These are phyloP conservation scores for Pestalotiopsis sp. DNA, from an alignment of 2,329 filamentous ascomycete genomes.

Conservation along the genomic window DNA sequence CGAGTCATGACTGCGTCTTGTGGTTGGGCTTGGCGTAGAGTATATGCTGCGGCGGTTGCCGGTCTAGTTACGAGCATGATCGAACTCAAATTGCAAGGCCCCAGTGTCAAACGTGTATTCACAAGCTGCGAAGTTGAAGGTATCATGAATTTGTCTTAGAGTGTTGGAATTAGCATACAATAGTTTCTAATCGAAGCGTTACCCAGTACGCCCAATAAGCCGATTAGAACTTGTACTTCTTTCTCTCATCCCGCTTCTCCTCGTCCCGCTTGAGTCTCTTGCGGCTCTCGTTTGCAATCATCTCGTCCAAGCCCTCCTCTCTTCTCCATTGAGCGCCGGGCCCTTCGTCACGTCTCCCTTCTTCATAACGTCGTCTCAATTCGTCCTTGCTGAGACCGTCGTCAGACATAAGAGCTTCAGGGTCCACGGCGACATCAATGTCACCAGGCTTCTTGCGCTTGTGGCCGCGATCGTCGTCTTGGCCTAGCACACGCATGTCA, in stretches of 20 bases:
- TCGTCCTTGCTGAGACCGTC: constrained; percentile 85
- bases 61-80: too few relatives aligned
- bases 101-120: not conserved
- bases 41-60: too few relatives aligned
- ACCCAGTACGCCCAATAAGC: not conserved
- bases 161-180: not conserved
- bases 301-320: constrained; percentile 89
- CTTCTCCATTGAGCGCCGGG: constrained; percentile 68
- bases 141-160: constrained; percentile 2
- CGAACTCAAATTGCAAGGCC: not conserved
- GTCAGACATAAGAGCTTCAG: constrained; percentile 72
- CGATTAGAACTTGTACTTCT: constrained; percentile 50
- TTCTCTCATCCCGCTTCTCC: constrained; percentile 70
- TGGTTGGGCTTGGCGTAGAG: too few relatives aligned
- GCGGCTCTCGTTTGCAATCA: constrained; percentile 91
- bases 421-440: constrained; percentile 87
- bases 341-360: constrained; percentile 64
- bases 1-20: too few relatives aligned
- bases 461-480: constrained; percentile 69
- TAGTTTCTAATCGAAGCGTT: not conserved
- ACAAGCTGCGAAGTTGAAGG: not conserved
- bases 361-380: constrained; percentile 77
- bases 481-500: constrained; percentile 72
- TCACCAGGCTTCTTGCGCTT: constrained; percentile 97
- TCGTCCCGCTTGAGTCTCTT: constrained; percentile 89